These are phyloP conservation scores for Nymphaea thermarum DNA, from an alignment of 164 flowering plant genomes.

Conservation along the genomic window DNA sequence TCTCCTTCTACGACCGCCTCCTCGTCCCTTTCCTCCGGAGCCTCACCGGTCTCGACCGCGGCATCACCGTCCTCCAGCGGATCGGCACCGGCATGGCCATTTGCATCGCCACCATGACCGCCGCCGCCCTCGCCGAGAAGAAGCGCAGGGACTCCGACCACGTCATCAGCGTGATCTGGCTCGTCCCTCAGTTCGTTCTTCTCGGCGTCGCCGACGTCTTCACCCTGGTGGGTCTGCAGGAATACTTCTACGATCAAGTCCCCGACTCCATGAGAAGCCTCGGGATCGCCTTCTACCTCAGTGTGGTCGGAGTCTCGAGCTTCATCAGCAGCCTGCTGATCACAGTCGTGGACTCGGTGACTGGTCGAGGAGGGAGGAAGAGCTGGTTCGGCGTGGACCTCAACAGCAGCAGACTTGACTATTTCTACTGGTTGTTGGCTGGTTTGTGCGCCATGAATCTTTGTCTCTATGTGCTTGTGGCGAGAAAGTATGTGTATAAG, in stretches of 20 bases:
- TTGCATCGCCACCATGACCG: slow-evolving; percentile 20
- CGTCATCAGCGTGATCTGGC: slow-evolving; percentile 58
- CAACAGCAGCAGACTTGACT: slow-evolving; percentile 44
- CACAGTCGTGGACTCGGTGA: slow-evolving; percentile 30
- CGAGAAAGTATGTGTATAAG: slow-evolving; percentile 46
- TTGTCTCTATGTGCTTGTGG: slow-evolving; percentile 24
- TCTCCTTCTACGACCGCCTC: slow-evolving; percentile 43
- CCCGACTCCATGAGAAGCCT: slow-evolving; percentile 67
- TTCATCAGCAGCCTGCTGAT: slow-evolving; percentile 51
- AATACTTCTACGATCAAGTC: slow-evolving; percentile 68
- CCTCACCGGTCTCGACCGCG: slow-evolving; percentile 22
- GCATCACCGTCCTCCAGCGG: slow-evolving; percentile 51
- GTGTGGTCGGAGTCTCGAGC: slow-evolving; percentile 46
- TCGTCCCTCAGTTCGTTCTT: slow-evolving; percentile 45
- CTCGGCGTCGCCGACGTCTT: slow-evolving; percentile 52
- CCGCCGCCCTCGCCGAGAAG: slow-evolving; percentile 49
- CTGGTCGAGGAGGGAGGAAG: slow-evolving; percentile 20
- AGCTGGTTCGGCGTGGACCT: slow-evolving; percentile 56
- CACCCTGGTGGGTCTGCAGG: slow-evolving; percentile 63
- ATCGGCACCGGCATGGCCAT: slow-evolving; percentile 60
- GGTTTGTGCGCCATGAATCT: slow-evolving; percentile 30
- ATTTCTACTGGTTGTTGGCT: slow-evolving; percentile 56
- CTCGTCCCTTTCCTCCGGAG: slow-evolving; percentile 41
- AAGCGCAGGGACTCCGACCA: slow-evolving; percentile 14
- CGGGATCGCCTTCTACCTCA: slow-evolving; percentile 57